phyloP scores from a whole-genome alignment of 352 stramenopile species.

The Pythium guiyangense region DNA sequence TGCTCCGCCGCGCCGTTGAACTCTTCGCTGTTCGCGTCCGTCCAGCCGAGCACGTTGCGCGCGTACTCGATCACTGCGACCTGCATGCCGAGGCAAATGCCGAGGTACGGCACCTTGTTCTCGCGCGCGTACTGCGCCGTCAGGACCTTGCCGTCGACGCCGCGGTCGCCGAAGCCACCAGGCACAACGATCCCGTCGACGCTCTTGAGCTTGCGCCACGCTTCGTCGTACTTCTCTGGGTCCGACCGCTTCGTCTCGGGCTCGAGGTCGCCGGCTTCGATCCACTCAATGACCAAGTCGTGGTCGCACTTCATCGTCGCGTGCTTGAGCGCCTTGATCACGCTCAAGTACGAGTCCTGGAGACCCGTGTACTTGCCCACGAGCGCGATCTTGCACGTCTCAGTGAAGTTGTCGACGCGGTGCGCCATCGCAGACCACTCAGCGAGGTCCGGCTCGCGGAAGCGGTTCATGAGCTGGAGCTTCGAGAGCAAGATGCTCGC shows the following conservation, averaged over 20 bases:
- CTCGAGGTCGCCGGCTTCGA: constrained; percentile 96
- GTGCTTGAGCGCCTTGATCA: constrained; percentile 97
- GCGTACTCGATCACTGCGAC: constrained; percentile 96
- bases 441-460: constrained; percentile 69
- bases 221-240: constrained; percentile 65
- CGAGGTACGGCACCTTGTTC: constrained; percentile 95
- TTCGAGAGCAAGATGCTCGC: constrained; percentile 93
- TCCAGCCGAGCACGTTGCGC: constrained; percentile 91
- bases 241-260: constrained; percentile 67
- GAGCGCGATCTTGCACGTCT: constrained; percentile 95
- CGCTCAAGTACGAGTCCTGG: constrained; percentile 98
- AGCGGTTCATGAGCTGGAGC: constrained; percentile 89
- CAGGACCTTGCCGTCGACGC: constrained; percentile 97
- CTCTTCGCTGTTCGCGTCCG: constrained; percentile 94
- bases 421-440: constrained; percentile 91
- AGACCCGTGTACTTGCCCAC: constrained; percentile 99
- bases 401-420: constrained; percentile 88
- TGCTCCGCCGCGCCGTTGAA: constrained; percentile 87
- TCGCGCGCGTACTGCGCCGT: constrained; percentile 95
- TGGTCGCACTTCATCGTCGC: constrained; percentile 92
- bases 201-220: constrained; percentile 92
- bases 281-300: constrained; percentile 96
- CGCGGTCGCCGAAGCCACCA: constrained; percentile 97
- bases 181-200: constrained; percentile 96
- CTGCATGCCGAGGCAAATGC: constrained; percentile 97